Evolutionary conservation across 345 rosid genomes (phyloP).

Genomic region (Cardamine chenopodiifolia): DNA sequence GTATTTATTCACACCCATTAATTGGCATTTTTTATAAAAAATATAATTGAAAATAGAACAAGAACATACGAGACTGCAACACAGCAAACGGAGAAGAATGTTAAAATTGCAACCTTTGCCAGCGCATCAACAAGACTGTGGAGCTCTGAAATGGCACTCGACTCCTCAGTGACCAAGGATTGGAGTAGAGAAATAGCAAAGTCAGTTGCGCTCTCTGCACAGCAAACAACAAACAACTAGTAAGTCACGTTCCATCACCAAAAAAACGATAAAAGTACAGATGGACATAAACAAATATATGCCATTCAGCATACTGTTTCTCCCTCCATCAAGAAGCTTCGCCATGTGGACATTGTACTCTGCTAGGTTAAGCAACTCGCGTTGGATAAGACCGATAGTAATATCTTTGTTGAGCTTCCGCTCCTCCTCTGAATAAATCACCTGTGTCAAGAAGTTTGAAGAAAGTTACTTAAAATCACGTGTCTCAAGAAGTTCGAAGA

Average conservation of each 20-base stretch:
- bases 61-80: conserved; percentile 10
- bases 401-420: conserved; percentile 92
- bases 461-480: conserved; percentile 58
- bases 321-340: conserved; percentile 92
- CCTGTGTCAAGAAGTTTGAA: conserved; percentile 50
- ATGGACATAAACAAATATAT: conserved; percentile 1
- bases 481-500: conserved; percentile 37
- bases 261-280: neutral
- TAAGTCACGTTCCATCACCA: conserved; percentile 5
- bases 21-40: neutral
- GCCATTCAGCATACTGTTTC: conserved; percentile 66
- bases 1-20: neutral
- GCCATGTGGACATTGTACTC: conserved; percentile 96
- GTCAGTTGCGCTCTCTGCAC: conserved; percentile 86
- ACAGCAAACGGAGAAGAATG: neutral
- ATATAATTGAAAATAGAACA: neutral
- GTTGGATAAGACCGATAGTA: conserved; percentile 76
- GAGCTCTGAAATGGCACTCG: conserved; percentile 91
- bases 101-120: conserved; percentile 63
- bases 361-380: conserved; percentile 88
- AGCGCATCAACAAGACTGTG: conserved; percentile 89
- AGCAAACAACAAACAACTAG: conserved; percentile 30
- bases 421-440: conserved; percentile 92
- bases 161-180: conserved; percentile 74
- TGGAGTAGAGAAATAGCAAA: conserved; percentile 83